Evolutionary conservation across 768 basidiomycete genomes (phyloP), one percentile per base, ranked within the genome.

Genomic region (Boletus huronensis): DNA sequence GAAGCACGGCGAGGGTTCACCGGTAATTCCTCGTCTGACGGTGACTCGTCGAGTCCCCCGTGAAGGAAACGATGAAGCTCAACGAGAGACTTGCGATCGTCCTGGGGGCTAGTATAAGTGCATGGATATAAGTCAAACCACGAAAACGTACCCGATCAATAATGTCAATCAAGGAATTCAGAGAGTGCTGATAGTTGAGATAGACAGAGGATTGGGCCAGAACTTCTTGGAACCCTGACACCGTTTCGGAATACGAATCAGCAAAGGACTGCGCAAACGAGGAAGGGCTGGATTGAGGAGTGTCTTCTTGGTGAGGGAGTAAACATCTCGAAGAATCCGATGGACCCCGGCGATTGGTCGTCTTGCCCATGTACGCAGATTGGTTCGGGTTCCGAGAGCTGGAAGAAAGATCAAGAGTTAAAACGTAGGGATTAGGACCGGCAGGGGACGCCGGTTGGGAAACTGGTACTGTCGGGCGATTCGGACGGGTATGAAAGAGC

Each of bases 131-230:
- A 1, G 7, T 4, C 19, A 40, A 23, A 44, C 41, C n/a, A 44
- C 31, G 36, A 47, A 49, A 25, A 76, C 85, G 52, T 68, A 92
- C 90, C 61, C 86, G 75, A 65, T 91, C 88, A 34, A 93, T 75
- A 55, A 93, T 90, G 64, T 90, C 88, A 53, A 80, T 75, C 53
- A 93, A 73, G n/a, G 90, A 91, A 57, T 86, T 85, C 58, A 93
- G 71, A 26, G 90, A 93, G 57, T 88, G 82, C 53, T 89, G 84
- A 63, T 90, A 91, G 57, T 91, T 87, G 59, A 80, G 74, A 70
- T 91, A 93, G 45, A 86, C 78, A 23, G 75, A 61, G 2, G 84
- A 83, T 51, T 70, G 65, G 16, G 60, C 63, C 45, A 72, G 46
- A 4, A 59, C 32, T 23, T 61, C 57, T 31, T 59, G 57, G 40